phyloP scores from a whole-genome alignment of 2,329 filamentous ascomycete genomes.

The Nothophaeocryptopus gaeumannii region DNA sequence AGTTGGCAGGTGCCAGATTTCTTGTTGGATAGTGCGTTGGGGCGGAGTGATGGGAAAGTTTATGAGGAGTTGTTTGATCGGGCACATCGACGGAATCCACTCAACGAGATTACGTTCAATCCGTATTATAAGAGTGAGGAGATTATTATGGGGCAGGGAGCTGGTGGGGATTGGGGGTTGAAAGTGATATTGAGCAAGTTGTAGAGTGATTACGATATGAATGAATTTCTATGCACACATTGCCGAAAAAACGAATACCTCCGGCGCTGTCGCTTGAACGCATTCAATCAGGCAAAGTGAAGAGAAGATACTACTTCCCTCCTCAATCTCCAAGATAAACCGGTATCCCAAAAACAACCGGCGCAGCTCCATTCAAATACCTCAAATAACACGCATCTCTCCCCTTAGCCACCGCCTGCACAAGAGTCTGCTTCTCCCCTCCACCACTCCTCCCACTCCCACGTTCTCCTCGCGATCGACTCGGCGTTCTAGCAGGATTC shows the following conservation, averaged over 20 bases:
- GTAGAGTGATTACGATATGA: slow-evolving; percentile 9
- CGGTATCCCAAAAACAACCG: slow-evolving; percentile 92
- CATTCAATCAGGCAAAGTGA: no score
- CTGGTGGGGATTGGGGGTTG: slow-evolving; percentile 33
- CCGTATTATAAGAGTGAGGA: slow-evolving; percentile 49
- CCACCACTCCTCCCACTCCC: slow-evolving; percentile 17
- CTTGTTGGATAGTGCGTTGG: slow-evolving; percentile 51
- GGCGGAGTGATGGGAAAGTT: slow-evolving; percentile 51
- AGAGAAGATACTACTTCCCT: not conserved
- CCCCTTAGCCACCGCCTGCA: slow-evolving; percentile 76
- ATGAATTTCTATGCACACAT: not conserved
- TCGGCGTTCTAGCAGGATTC: slow-evolving; percentile 30
- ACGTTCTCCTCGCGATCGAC: slow-evolving; percentile 22
- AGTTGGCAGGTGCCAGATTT: slow-evolving; percentile 54
- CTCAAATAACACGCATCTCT: slow-evolving; percentile 77
- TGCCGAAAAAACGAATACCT: no score
- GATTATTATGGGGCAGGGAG: slow-evolving; percentile 42
- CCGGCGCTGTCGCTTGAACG: no score
- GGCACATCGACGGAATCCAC: slow-evolving; percentile 51
- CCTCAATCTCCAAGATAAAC: slow-evolving; percentile 63
- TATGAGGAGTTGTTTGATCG: slow-evolving; percentile 54
- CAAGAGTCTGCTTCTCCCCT: slow-evolving; percentile 51
- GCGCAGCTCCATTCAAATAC: slow-evolving; percentile 90
- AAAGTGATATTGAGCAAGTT: slow-evolving; percentile 33
- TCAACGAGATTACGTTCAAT: slow-evolving; percentile 53